Base-by-base conservation (phyloP, 345 rosid species). In the Citrus glauca region DNA sequence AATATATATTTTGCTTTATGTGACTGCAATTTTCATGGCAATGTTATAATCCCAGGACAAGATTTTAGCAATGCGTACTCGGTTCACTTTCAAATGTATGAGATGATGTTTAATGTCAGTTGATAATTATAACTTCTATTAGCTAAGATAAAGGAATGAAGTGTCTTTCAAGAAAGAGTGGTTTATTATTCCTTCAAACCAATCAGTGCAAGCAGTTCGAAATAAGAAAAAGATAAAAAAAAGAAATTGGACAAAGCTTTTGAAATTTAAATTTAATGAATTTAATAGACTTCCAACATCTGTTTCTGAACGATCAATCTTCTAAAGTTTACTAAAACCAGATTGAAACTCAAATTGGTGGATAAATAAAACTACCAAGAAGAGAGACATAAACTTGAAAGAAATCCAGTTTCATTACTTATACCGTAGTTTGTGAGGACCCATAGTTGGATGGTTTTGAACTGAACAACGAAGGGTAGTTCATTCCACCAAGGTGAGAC, bases 401-500 rank as follows among this genome's bases (percentile, higher is more conserved):
- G 4, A 75, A 71, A 20, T 35, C 59, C 27, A 19, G 66, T 33
- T 80, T 76, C 76, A 56, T 48, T 74, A 67, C 65, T 66, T 64
- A 73, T 93, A 94, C 97, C 87, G 87, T 74, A 78, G 86, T 65
- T 75, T 93, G 93, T 69, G 97, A 80, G 76, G 86, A 27, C 67
- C 87, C 88, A 63, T 84, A 86, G 62, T 84, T 81, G 57, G 92
- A 81, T 65, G 97, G 98, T 84, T 87, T 85, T 63, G 99, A 96
- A 83, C 98, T 92, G 86, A 96, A 96, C 80, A 96, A 77, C 2
- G 99, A 94, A 48, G 99, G 99, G 81, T 96, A 96, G 84, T 79
- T 94, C 98, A 92, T 91, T 84, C 99, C 99, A 81, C 99, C 94
- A 82, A 96, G 94, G 89, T 96, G 99, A 37, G 99, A 96, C 72